Evolutionary conservation across 225 moss, liverwort and hornwort species (phyloP).

Genomic region (Pleurozium schreberi): DNA sequence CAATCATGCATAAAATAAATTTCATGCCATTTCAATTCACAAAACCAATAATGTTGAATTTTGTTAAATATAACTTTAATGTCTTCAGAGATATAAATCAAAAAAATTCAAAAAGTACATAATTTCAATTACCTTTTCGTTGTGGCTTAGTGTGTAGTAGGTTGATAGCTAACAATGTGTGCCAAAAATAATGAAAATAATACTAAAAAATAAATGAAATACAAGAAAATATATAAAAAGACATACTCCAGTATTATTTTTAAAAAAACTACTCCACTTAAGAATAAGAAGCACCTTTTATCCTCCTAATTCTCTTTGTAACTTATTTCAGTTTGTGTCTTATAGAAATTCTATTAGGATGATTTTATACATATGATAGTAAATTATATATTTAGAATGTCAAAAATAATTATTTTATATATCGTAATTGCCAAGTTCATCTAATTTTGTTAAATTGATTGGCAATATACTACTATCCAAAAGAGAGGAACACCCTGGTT

Average conservation of each 20-base stretch:
- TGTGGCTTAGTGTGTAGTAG: background rate
- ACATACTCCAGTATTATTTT: no score
- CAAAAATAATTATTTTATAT: no score
- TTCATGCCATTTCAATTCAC: background rate
- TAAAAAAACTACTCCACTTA: no score
- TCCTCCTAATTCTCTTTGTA: background rate
- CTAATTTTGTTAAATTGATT: no score
- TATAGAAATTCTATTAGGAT: background rate
- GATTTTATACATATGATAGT: background rate
- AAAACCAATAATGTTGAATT: background rate
- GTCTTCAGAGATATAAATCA: background rate
- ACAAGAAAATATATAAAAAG: no score
- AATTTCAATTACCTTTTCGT: background rate
- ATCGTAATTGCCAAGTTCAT: no score
- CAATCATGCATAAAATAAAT: background rate
- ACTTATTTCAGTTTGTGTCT: background rate
- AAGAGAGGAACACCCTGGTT: no score
- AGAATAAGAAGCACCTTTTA: background rate
- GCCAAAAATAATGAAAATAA: no score
- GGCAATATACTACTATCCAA: no score
- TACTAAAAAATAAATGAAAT: background rate
- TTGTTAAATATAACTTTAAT: background rate
- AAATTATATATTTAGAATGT: no score
- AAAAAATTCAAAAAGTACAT: background rate
- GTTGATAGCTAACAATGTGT: no score